Base-by-base conservation (phyloP, 2,329 filamentous ascomycete species). In the Aspergillus tubingensis region DNA sequence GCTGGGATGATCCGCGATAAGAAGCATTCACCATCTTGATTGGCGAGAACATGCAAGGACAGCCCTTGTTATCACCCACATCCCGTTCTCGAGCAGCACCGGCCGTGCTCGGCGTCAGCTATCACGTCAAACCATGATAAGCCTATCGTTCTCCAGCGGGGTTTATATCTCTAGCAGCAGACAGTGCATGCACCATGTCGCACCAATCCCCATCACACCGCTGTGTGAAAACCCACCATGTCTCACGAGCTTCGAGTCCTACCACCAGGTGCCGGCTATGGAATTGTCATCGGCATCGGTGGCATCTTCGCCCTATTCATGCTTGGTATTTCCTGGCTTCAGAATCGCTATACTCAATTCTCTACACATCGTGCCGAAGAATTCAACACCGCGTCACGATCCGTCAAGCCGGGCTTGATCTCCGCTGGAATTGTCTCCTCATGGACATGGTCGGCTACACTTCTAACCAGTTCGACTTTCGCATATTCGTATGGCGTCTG, bases 361-460 rank as follows among this genome's bases (percentile, higher is more conserved):
- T 68, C 68, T 11, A 69, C 68, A 66, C 74, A 76, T 32, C 73
- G 75, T 54, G 75, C 78, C 3, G 80, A 83, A 62, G 78, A 81
- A 62, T 82, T 81, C 74, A 80, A 79, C 67, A 81, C 80, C 1
- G 80, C 80, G 0, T 80, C 76, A 4, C 77, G 68, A 30, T 66
- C 65, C 2, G 59, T 71, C 47, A 68, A 69, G 36, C 66, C 80
- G 1, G 80, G 80, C 6, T 74, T 82, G 5, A 80, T 81, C 52
- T 78, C 79, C 3, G 77, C 76, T 6, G 79, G 78, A 3, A 79
- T 82, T 56, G 80, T 82, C 11, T 80, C 76, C 4, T 79, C 80
- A 2, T 83, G 81, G 81, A 82, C 80, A 4, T 82, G 79, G 79
- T 76, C 77, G 17, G 77, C 81, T 5, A 82, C 81, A 5, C 71